Evolutionary conservation across 345 rosid species (phyloP), one percentile per base, ranked within the genome.

Genomic region (Eutrema japonicum): DNA sequence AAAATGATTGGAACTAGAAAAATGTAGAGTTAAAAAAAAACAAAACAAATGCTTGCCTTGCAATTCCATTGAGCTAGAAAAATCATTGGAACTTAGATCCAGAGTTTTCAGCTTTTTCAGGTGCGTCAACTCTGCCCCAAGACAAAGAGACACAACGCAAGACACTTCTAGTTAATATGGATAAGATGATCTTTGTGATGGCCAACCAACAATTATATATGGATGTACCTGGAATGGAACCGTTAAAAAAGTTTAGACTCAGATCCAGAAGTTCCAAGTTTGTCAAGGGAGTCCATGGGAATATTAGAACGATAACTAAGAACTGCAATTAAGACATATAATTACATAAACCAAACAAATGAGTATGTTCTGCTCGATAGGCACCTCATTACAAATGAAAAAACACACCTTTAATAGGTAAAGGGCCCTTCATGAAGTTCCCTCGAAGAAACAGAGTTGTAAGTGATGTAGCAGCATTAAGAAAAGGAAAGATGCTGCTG

Each of bases 401-500:
- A 40, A 5, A 30, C 52, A 12, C 41, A 68, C 72, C 72, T 55
- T 42, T 54, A 14, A 3, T 1, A 10, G 53, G 63, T 2, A 54
- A 30, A 6, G 13, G 43, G 13, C 63, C 53, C 7, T 35, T 11
- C 13, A 18, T 13, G 3, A 2, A 0, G 62, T 57, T 48, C 0
- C 9, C 18, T 2, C 32, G 7, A 2, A 64, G 56, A 64, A 35
- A 9, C 45, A 64, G 9, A 16, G 7, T 32, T 18, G 14, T 48
- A 12, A 64, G 56, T 48, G 69, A 64, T 48, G 56, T 49, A 35
- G 69, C 56, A 8, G 45, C 56, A 64, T 35, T 64, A 8, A 64
- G 30, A 49, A 64, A 64, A 12, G 69, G 69, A 32, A 48, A 47
- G 8, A 64, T 48, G 13, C 33, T 48, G 43, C 11, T 48, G 13